Base-by-base conservation (phyloP, 805 yeast species). In the Metschnikowia kunwiensis region DNA sequence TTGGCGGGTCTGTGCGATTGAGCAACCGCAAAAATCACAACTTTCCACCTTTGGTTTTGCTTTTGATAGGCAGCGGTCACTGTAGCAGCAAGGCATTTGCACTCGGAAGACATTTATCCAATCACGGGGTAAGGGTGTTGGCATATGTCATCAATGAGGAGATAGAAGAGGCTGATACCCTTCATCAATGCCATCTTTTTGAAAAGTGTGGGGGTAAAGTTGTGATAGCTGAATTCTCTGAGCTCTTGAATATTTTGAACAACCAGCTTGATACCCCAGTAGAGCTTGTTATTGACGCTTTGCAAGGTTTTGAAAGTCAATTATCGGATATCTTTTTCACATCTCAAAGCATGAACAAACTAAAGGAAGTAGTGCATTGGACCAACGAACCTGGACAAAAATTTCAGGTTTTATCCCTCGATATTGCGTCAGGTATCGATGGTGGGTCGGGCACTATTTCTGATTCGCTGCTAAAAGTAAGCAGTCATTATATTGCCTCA, bases 381-480 rank as follows among this genome's bases (percentile, higher is more conserved):
- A 74, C 82, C 39, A 84, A 85, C 47, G 57, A 55, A 21, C 64
- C 68, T 6, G 54, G 56, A 10, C 65, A 61, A 34, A 55, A 54
- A 34, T 58, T 71, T 5, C 70, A 73, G 24, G 63, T 74, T 7
- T 51, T 85, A 62, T 83, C 95, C 0, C 54, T 88, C 18, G 95
- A 87, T 53, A 74, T 85, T 18, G 89, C 95, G 4, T 75, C 88
- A 1, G 96, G 96, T 4, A 65, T 82, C 26, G 95, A 86, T 52
- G 81, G 88, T 6, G 86, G 93, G 4, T 77, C 94, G 0, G 97
- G 96, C 6, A 65, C 61, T 17, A 54, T 55, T 7, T 54, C 47
- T 46, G 63, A 54, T 30, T 47, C 52, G 6, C 45, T 56, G 18
- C 46, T 63, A 9, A 55, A 61, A 5, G 52, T 81, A 7, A 58